Evolutionary conservation across 139 green algal genomes (phyloP).

Genomic region (Picocystis salinarum): DNA sequence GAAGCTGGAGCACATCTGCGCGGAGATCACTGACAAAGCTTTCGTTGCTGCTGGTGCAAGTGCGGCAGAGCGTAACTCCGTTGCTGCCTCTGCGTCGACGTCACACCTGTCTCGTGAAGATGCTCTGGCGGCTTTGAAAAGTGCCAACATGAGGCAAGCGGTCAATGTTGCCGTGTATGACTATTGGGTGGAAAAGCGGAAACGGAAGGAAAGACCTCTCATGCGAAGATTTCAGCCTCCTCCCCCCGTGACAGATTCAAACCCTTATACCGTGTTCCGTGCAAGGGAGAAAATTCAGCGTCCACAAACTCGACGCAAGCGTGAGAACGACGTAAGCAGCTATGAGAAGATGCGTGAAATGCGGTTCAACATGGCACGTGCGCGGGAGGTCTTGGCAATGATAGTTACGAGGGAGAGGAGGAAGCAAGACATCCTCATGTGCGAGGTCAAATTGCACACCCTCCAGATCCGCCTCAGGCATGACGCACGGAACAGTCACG

Average conservation of each 20-base stretch:
- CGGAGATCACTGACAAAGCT: conserved; percentile 32
- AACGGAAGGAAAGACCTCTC: conserved; percentile 50
- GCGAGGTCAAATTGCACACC: not conserved
- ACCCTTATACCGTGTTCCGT: conserved; percentile 90
- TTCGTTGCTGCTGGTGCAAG: conserved; percentile 18
- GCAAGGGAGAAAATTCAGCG: conserved; percentile 66
- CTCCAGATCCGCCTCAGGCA: not conserved
- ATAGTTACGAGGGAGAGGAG: not conserved
- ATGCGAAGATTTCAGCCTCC: conserved; percentile 46
- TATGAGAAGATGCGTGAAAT: conserved; percentile 35
- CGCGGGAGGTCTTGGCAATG: not conserved
- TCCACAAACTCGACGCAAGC: conserved; percentile 64
- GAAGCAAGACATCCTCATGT: not conserved
- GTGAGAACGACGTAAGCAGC: conserved; percentile 54
- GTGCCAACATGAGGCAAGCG: not conserved
- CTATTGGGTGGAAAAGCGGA: conserved; percentile 77
- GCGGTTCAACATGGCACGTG: not conserved
- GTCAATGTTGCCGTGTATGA: conserved; percentile 49
- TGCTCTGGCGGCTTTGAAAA: conserved; percentile 6
- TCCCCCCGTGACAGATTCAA: conserved; percentile 57
- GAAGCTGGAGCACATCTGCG: conserved; percentile 60
- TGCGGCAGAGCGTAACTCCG: conserved; percentile 8
- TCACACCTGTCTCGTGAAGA: conserved; percentile 16
- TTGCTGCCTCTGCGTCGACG: not conserved
- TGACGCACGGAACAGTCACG: not conserved